Percentiles rank a stretch among this genome's conserved stretches.
Conservation (phyloP, 202 grass and related monocot genomes). For the Dendrocalamus latiflorus region DNA sequence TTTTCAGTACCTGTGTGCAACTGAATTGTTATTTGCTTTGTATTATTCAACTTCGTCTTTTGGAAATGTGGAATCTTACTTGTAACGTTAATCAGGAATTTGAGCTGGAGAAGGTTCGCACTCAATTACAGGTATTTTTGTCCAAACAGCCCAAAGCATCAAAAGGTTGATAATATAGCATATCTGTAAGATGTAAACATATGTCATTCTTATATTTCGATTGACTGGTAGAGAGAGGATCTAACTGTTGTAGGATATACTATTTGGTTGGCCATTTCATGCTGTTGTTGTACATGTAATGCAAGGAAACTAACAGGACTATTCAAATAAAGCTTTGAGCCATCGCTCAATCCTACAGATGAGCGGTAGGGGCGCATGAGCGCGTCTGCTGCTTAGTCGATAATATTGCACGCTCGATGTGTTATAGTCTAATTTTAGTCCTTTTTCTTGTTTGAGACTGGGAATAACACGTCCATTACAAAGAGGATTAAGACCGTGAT, state of each 20-base stretch:
- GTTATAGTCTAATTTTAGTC: not conserved
- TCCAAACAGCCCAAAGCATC: not conserved
- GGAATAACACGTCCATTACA: no score
- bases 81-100: slow-evolving; percentile 65
- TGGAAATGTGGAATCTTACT: slow-evolving; percentile 21
- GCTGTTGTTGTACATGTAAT: slow-evolving; percentile 50
- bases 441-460: not conserved
- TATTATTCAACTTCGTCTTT: not conserved
- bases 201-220: slow-evolving; percentile 13
- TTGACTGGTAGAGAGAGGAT: slow-evolving; percentile 20
- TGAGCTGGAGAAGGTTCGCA: slow-evolving; percentile 75
- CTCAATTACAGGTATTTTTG: slow-evolving; percentile 63
- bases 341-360: not conserved
- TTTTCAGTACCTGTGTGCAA: not conserved
- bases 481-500: not conserved
- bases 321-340: not conserved
- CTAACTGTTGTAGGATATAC: slow-evolving; percentile 48
- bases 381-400: not conserved
- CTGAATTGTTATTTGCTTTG: slow-evolving; percentile 21
- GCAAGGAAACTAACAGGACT: slow-evolving; percentile 21
- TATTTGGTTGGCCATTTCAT: slow-evolving; percentile 18
- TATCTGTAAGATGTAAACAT: slow-evolving; percentile 20
- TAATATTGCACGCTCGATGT: not conserved
- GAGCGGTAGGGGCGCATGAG: not conserved
- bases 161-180: not conserved